phyloP scores from a whole-genome alignment of 257 asterid genomes.

The Fraxinus anomala region DNA sequence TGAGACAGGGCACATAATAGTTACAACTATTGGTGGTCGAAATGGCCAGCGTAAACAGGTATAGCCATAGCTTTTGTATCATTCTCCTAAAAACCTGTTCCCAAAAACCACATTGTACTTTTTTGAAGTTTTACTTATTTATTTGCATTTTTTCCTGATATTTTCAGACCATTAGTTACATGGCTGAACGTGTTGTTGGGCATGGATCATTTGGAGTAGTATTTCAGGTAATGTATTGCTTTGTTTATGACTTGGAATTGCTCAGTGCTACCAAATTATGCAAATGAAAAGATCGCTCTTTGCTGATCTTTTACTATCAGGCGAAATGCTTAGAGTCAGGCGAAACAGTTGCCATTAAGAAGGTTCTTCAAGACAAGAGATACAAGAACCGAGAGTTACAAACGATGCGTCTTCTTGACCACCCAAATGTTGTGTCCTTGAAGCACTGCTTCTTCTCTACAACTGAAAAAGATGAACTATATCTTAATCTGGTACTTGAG shows the following conservation, averaged over 20 bases:
- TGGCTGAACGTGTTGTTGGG: slow-evolving; percentile 92
- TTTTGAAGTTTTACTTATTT: neutral
- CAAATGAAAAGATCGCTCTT: slow-evolving; percentile 17
- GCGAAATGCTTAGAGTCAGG: slow-evolving; percentile 95
- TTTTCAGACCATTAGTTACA: slow-evolving; percentile 81
- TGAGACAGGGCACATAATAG: slow-evolving; percentile 93
- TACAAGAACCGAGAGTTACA: slow-evolving; percentile 92
- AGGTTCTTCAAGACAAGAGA: slow-evolving; percentile 96
- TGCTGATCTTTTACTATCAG: slow-evolving; percentile 46
- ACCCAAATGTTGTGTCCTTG: slow-evolving; percentile 87
- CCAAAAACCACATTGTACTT: neutral
- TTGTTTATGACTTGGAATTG: slow-evolving; percentile 23
- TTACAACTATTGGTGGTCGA: slow-evolving; percentile 85
- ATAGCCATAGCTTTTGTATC: slow-evolving; percentile 3
- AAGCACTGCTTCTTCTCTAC: slow-evolving; percentile 98
- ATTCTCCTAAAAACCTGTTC: neutral
- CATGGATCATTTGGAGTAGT: slow-evolving; percentile 95
- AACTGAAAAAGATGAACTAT: slow-evolving; percentile 88
- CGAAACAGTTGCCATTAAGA: slow-evolving; percentile 92
- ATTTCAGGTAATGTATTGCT: slow-evolving; percentile 60
- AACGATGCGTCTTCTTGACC: slow-evolving; percentile 96
- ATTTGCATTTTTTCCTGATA: neutral
- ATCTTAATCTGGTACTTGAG: slow-evolving; percentile 91
- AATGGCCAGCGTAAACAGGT: slow-evolving; percentile 97
- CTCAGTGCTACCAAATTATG: slow-evolving; percentile 24